Percentiles rank a stretch among this genome's conserved stretches.
Evolutionary conservation across 495 filamentous ascomycete species (phyloP).

Genomic region (Podospora sp.): DNA sequence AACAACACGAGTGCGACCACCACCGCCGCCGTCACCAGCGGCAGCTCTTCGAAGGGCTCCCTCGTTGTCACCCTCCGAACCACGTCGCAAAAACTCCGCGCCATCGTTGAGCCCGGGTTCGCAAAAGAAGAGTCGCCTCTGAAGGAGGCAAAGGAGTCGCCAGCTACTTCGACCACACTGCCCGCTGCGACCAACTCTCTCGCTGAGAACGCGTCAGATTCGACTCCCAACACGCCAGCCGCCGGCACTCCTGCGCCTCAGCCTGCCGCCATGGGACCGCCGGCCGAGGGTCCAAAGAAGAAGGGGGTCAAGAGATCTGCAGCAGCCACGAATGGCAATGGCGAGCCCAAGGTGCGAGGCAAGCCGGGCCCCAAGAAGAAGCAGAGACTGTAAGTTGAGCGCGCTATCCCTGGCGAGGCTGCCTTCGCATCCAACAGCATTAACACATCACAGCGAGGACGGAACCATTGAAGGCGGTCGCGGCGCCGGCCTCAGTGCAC

Average conservation of each 20-base stretch:
- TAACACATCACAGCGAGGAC: constrained; percentile 56
- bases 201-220: constrained; percentile 52
- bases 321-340: constrained; percentile 53
- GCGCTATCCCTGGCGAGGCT: constrained; percentile 3
- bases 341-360: constrained; percentile 63
- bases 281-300: constrained; percentile 61
- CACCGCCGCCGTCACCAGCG: constrained; percentile 20
- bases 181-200: constrained; percentile 38
- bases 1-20: constrained; percentile 22
- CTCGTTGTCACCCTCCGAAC: constrained; percentile 44
- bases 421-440: background rate
- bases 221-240: constrained; percentile 49
- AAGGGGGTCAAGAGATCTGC: constrained; percentile 57
- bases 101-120: constrained; percentile 47
- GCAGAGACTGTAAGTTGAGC: constrained; percentile 76
- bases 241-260: constrained; percentile 48
- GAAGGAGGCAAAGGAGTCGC: constrained; percentile 37
- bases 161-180: constrained; percentile 30
- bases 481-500: constrained; percentile 44
- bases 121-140: constrained; percentile 47
- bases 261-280: constrained; percentile 49
- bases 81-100: constrained; percentile 42
- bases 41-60: constrained; percentile 30
- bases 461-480: constrained; percentile 56
- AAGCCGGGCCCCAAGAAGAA: constrained; percentile 97